Evolutionary conservation across 768 basidiomycete species (phyloP).

Genomic region (Lepiota brunneoincarnata): DNA sequence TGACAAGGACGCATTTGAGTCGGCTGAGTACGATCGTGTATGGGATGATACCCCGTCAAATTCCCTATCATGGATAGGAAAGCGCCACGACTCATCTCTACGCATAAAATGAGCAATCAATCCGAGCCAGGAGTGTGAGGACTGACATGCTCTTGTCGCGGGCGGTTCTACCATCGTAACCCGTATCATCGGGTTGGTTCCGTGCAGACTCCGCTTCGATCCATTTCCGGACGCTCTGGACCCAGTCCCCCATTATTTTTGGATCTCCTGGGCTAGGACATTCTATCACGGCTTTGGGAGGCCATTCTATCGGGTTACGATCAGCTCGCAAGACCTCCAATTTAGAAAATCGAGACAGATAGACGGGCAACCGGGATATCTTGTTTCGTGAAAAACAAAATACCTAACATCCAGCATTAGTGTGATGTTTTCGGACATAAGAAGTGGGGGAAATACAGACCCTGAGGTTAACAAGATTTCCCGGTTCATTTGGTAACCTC

Average conservation of each 20-base stretch:
- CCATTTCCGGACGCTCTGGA: conserved; percentile 72
- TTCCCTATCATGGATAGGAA: conserved; percentile 33
- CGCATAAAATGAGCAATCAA: not conserved
- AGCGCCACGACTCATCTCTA: conserved; percentile 39
- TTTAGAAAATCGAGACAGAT: conserved; percentile 67
- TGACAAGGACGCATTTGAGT: conserved; percentile 53
- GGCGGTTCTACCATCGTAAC: conserved; percentile 42
- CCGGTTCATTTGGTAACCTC: conserved; percentile 74
- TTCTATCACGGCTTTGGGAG: conserved; percentile 60
- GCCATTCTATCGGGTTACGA: conserved; percentile 94
- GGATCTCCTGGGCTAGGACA: conserved; percentile 38
- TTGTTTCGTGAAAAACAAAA: conserved; percentile 87
- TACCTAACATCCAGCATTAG: conserved; percentile 47
- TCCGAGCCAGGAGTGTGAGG: conserved; percentile 9
- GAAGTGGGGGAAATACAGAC: conserved; percentile 36
- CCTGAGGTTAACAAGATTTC: conserved; percentile 71
- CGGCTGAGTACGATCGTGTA: conserved; percentile 57
- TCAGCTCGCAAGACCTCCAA: conserved; percentile 84
- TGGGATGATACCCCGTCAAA: conserved; percentile 44
- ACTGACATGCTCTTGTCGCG: conserved; percentile 38
- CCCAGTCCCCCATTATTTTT: conserved; percentile 68
- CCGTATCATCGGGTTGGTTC: conserved; percentile 47
- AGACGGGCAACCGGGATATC: conserved; percentile 73
- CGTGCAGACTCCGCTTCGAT: conserved; percentile 49
- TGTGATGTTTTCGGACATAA: not conserved